Percentiles rank a stretch among this genome's conserved stretches.
Evolutionary conservation across 129 eudicot species (phyloP).

Genomic region (Lonicera japonica): DNA sequence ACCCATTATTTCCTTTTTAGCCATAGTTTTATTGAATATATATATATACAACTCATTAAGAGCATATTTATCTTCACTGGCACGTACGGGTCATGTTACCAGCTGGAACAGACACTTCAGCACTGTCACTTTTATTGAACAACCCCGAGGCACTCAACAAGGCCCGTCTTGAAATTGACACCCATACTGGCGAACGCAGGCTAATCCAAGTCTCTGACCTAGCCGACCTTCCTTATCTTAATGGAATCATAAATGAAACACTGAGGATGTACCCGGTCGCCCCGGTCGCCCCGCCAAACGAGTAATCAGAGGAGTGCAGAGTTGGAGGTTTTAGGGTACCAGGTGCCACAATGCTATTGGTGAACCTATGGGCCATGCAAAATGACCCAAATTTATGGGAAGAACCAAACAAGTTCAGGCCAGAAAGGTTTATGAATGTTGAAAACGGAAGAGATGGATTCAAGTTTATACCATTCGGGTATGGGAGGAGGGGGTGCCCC

Average conservation of each 20-base stretch:
- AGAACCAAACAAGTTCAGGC: slow-evolving; percentile 30
- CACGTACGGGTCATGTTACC: slow-evolving; percentile 18
- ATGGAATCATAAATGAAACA: slow-evolving; percentile 28
- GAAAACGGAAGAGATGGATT: slow-evolving; percentile 35
- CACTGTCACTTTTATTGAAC: slow-evolving; percentile 26
- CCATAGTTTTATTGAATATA: too few relatives aligned
- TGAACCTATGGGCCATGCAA: slow-evolving; percentile 46
- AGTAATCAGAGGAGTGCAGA: slow-evolving; percentile 31
- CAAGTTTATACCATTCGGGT: slow-evolving; percentile 44
- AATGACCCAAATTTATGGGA: slow-evolving; percentile 32
- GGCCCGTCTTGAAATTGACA: slow-evolving; percentile 32
- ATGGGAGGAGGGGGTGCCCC: slow-evolving; percentile 53
- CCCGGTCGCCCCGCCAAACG: slow-evolving; percentile 28
- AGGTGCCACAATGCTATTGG: slow-evolving; percentile 29
- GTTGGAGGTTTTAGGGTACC: slow-evolving; percentile 34
- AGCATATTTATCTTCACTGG: neutral
- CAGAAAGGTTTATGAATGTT: slow-evolving; percentile 34
- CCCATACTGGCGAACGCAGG: slow-evolving; percentile 10
- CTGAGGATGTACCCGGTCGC: slow-evolving; percentile 23
- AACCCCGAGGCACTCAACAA: slow-evolving; percentile 23
- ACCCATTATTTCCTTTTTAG: too few relatives aligned
- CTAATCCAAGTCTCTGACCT: slow-evolving; percentile 34
- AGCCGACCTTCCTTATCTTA: slow-evolving; percentile 25
- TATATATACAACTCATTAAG: neutral
- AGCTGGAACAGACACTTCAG: slow-evolving; percentile 38